Evolutionary conservation across 2,329 filamentous ascomycete species (phyloP).

Genomic region (Metarhizium guizhouense): DNA sequence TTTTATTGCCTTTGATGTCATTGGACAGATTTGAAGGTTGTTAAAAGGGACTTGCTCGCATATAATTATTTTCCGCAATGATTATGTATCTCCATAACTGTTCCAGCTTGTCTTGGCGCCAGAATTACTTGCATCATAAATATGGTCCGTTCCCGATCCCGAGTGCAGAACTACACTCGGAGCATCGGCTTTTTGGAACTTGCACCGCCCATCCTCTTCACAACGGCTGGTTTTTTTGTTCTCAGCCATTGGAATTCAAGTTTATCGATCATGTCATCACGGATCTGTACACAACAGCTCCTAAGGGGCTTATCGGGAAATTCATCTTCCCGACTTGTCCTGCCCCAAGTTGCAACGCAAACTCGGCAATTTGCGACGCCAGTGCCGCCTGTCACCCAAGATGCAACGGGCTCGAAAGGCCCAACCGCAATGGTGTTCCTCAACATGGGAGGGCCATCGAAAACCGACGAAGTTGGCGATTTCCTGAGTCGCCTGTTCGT

Average conservation of each 20-base stretch:
- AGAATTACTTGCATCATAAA: conserved; percentile 4
- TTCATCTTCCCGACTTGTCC: conserved; percentile 16
- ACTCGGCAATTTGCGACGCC: conserved; percentile 27
- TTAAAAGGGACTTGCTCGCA: conserved; percentile 7
- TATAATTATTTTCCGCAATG: not conserved
- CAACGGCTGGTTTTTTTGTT: not conserved
- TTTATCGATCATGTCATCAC: conserved; percentile 20
- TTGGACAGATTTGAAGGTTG: conserved; percentile 12
- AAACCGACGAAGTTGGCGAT: conserved; percentile 75
- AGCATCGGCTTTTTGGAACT: conserved; percentile 1
- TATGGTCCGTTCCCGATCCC: not conserved
- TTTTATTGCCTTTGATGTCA: conserved; percentile 15
- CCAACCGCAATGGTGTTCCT: conserved; percentile 97
- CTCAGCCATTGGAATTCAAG: not conserved
- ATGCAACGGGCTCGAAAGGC: conserved; percentile 60
- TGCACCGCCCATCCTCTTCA: not conserved
- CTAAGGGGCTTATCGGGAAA: conserved; percentile 16
- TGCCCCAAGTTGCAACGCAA: conserved; percentile 21
- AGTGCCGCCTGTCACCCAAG: conserved; percentile 71
- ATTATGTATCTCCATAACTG: not conserved
- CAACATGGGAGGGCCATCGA: conserved; percentile 96
- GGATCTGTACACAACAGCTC: conserved; percentile 21
- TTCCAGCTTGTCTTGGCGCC: not conserved
- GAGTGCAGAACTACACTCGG: not conserved
- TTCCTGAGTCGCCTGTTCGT: conserved; percentile 92